Percentiles rank a stretch among this genome's conserved stretches.
Conservation (phyloP, 1,284 basidiomycete genomes). For the Apiotrichum akiyoshidainum region DNA sequence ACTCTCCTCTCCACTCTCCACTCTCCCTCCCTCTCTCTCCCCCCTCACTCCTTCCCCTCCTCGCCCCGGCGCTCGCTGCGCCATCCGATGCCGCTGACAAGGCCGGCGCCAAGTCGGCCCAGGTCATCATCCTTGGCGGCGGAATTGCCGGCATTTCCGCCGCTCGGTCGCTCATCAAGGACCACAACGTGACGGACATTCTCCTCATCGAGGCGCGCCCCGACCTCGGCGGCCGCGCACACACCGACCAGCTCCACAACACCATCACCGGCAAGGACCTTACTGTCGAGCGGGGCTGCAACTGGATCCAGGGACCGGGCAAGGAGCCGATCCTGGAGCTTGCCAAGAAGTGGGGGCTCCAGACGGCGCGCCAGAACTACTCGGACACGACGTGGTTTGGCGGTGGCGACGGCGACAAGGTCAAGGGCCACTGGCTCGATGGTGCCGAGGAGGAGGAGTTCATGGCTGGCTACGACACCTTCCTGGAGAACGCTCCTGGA, state of each 20-base stretch:
- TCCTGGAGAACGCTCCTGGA: slow-evolving; percentile 14
- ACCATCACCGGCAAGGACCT: slow-evolving; percentile 36
- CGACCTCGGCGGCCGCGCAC: slow-evolving; percentile 64
- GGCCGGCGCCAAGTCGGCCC: slow-evolving; percentile 4
- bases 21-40: not conserved
- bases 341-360: slow-evolving; percentile 59
- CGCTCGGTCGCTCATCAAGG: slow-evolving; percentile 60
- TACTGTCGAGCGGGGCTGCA: slow-evolving; percentile 62
- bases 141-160: slow-evolving; percentile 66
- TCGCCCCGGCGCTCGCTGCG: not conserved
- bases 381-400: slow-evolving; percentile 17
- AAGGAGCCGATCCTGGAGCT: slow-evolving; percentile 53
- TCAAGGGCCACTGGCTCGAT: slow-evolving; percentile 15
- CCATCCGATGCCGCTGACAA: not conserved
- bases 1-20: not conserved
- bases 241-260: slow-evolving; percentile 51
- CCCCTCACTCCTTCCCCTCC: not conserved
- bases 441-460: slow-evolving; percentile 10
- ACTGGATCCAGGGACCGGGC: slow-evolving; percentile 65
- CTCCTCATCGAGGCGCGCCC: slow-evolving; percentile 61
- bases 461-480: slow-evolving; percentile 16
- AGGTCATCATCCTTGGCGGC: slow-evolving; percentile 60
- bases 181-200: slow-evolving; percentile 59
- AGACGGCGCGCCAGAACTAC: slow-evolving; percentile 43
- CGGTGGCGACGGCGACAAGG: slow-evolving; percentile 12